Evolutionary conservation across 2,329 filamentous ascomycete genomes (phyloP).

Genomic region (Trichoderma sp.): DNA sequence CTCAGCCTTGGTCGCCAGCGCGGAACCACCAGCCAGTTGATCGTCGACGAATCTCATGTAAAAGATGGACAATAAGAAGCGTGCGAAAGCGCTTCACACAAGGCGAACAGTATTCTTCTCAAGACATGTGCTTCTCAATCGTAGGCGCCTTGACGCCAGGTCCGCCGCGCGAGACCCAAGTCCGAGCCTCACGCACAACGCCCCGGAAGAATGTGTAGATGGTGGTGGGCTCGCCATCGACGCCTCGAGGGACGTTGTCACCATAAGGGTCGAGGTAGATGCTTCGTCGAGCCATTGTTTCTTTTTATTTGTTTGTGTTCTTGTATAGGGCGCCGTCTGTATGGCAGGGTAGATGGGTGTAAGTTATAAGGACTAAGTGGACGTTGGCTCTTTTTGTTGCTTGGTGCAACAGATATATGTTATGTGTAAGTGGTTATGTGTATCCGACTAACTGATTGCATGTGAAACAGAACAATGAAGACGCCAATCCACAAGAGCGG

Average conservation of each 20-base stretch:
- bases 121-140: constrained; percentile 25
- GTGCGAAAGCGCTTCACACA: not conserved
- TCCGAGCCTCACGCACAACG: constrained; percentile 25
- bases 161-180: constrained; percentile 16
- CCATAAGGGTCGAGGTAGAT: constrained; percentile 29
- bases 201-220: constrained; percentile 26
- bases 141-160: constrained; percentile 19
- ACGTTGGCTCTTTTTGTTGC: not conserved
- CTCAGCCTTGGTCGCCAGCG: not conserved
- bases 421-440: not conserved
- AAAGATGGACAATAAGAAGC: not conserved
- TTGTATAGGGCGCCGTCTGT: not conserved
- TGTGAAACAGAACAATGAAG: not conserved
- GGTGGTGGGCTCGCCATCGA: constrained; percentile 7
- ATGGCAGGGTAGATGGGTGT: not conserved
- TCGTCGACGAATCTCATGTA: not conserved
- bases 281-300: constrained; percentile 27
- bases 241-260: not conserved
- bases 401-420: not conserved
- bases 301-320: not conserved
- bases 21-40: not conserved
- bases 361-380: not conserved
- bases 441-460: not conserved
- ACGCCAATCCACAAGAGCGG: constrained; percentile 1
- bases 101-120: not conserved